phyloP scores from a whole-genome alignment of 2,329 filamentous ascomycete genomes.

The Neoascochyta sp. region DNA sequence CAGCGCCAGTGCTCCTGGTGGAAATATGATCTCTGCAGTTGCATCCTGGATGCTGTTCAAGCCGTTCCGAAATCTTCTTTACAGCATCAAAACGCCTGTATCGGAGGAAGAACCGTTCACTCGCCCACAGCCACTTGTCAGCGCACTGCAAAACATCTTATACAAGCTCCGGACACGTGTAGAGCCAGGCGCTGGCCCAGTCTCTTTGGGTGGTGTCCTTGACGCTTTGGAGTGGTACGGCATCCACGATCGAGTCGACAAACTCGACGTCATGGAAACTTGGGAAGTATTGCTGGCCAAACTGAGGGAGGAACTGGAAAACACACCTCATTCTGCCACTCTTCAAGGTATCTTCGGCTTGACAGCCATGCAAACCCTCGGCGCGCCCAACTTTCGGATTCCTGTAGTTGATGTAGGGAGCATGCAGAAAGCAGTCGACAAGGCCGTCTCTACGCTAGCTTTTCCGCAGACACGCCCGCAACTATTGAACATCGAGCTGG shows the following conservation, averaged over 20 bases:
- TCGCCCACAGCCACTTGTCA: slow-evolving; percentile 50
- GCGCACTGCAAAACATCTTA: slow-evolving; percentile 51
- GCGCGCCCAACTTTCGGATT: slow-evolving; percentile 35
- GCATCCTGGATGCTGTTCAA: slow-evolving; percentile 56
- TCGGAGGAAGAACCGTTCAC: slow-evolving; percentile 45
- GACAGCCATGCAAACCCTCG: slow-evolving; percentile 29
- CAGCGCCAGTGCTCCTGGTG: slow-evolving; percentile 30
- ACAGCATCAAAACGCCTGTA: slow-evolving; percentile 47
- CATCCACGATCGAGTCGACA: slow-evolving; percentile 35
- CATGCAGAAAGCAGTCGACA: slow-evolving; percentile 43
- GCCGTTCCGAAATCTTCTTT: slow-evolving; percentile 57
- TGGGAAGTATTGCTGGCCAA: slow-evolving; percentile 54
- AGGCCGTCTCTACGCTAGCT: slow-evolving; percentile 22
- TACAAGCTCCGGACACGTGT: slow-evolving; percentile 47
- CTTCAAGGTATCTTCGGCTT: slow-evolving; percentile 49
- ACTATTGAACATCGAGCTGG: slow-evolving; percentile 54
- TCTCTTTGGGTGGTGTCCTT: slow-evolving; percentile 34
- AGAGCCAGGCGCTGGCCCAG: slow-evolving; percentile 35
- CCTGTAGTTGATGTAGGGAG: slow-evolving; percentile 35
- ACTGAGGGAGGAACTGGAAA: slow-evolving; percentile 51
- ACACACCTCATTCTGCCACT: slow-evolving; percentile 40
- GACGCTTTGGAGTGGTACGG: slow-evolving; percentile 43
- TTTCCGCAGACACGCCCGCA: slow-evolving; percentile 41
- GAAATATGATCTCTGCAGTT: slow-evolving; percentile 52
- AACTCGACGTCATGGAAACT: slow-evolving; percentile 52